Evolutionary conservation across 768 basidiomycete genomes (phyloP).

Genomic region (Hygrophorus russula): DNA sequence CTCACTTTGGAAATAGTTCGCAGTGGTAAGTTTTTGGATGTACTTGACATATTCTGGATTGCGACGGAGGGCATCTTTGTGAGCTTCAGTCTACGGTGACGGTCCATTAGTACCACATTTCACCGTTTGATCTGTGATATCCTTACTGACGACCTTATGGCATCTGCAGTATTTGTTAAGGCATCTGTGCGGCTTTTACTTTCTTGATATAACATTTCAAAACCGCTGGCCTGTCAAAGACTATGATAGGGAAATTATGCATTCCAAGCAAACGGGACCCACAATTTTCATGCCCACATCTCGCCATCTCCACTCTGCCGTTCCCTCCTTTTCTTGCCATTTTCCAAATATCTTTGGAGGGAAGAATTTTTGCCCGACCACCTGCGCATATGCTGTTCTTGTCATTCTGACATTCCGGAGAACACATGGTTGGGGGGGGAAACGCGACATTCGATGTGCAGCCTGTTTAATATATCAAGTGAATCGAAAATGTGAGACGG

Average conservation of each 20-base stretch:
- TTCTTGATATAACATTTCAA: constrained; percentile 93
- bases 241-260: background rate
- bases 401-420: constrained; percentile 68
- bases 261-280: constrained; percentile 12
- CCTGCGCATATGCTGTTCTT: constrained; percentile 87
- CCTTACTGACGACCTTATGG: constrained; percentile 37
- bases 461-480: constrained; percentile 32
- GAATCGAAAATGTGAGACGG: background rate
- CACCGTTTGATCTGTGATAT: background rate
- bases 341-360: constrained; percentile 84
- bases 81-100: constrained; percentile 41
- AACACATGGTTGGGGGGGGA: constrained; percentile 60
- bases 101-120: constrained; percentile 2
- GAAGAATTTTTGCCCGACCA: constrained; percentile 84
- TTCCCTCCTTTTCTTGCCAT: constrained; percentile 53
- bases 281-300: constrained; percentile 94
- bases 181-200: constrained; percentile 46
- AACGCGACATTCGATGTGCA: constrained; percentile 83
- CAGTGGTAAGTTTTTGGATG: constrained; percentile 48
- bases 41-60: constrained; percentile 63
- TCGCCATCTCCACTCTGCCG: constrained; percentile 62
- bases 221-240: constrained; percentile 67
- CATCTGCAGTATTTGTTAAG: constrained; percentile 23
- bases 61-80: constrained; percentile 54
- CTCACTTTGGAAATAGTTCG: constrained; percentile 74